A percentile compares a stretch with the other conserved stretches of the same genome.
Evolutionary conservation across 495 filamentous ascomycete genomes (phyloP).

Genomic region (Xylaria acuta): DNA sequence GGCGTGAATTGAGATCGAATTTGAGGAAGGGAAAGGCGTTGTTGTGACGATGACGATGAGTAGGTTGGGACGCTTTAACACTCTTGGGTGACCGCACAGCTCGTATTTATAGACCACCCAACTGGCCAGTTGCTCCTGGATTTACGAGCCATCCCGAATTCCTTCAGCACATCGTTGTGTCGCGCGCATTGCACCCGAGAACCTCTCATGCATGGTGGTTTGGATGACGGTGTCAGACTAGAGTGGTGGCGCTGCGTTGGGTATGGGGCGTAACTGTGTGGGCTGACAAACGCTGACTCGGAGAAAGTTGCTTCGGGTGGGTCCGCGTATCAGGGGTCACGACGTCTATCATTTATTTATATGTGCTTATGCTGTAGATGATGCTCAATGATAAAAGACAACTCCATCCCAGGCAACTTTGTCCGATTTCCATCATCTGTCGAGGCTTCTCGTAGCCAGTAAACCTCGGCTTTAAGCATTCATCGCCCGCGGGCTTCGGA

Average conservation of each 20-base stretch:
- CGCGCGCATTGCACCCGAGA: not conserved
- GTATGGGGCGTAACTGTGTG: not conserved
- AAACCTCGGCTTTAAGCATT: slow-evolving; percentile 7
- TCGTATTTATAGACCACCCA: slow-evolving; percentile 15
- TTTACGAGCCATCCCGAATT: not conserved
- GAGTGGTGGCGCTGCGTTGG: not conserved
- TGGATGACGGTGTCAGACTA: not conserved
- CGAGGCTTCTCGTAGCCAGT: not conserved
- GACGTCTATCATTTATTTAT: slow-evolving; percentile 2
- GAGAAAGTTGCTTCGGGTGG: slow-evolving; percentile 33
- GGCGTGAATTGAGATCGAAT: not conserved
- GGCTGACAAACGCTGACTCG: slow-evolving; percentile 25
- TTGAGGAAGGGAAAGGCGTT: not conserved
- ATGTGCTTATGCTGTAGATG: not conserved
- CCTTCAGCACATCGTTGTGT: not conserved
- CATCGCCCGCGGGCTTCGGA: not conserved
- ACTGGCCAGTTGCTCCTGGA: not conserved
- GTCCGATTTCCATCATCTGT: not conserved
- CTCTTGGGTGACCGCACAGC: not conserved
- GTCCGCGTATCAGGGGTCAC: not conserved
- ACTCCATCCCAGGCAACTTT: slow-evolving; percentile 22
- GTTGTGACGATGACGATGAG: not conserved
- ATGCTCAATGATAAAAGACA: not conserved
- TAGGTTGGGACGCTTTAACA: not conserved
- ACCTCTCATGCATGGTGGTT: not conserved